Evolutionary conservation across 129 eudicot species (phyloP).

Genomic region (Erigeron canadensis): DNA sequence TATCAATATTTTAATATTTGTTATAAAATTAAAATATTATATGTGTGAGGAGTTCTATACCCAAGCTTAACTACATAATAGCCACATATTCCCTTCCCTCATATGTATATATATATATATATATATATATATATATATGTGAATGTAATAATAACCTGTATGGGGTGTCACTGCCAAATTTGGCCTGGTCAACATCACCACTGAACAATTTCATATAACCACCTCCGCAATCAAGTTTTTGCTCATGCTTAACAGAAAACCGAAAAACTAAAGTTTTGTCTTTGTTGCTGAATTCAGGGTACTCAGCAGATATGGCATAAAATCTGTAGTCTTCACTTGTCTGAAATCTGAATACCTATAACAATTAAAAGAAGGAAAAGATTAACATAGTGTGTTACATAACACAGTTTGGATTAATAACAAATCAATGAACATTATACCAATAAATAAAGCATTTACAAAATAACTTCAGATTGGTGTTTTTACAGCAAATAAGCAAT

Average conservation of each 20-base stretch:
- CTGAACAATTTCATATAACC: slow-evolving; percentile 88
- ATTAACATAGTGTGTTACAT: background rate
- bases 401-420: no score
- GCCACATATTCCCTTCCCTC: no score
- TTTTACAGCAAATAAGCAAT: no score
- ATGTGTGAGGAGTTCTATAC: no score
- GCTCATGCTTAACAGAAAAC: slow-evolving; percentile 86
- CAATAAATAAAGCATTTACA: no score
- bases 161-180: slow-evolving; percentile 84
- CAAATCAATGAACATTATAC: no score
- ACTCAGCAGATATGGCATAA: slow-evolving; percentile 86
- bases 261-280: slow-evolving; percentile 75
- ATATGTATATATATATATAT: no score
- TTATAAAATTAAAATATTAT: no score
- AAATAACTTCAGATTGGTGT: no score
- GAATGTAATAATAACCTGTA: slow-evolving; percentile 52
- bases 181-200: slow-evolving; percentile 70
- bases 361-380: background rate
- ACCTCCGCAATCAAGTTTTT: slow-evolving; percentile 93
- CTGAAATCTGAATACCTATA: slow-evolving; percentile 88
- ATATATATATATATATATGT: no score
- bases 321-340: slow-evolving; percentile 96
- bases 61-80: no score
- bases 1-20: no score
- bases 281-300: slow-evolving; percentile 87